Evolutionary conservation across 805 yeast species (phyloP).

Genomic region (Metschnikowia rubicola): DNA sequence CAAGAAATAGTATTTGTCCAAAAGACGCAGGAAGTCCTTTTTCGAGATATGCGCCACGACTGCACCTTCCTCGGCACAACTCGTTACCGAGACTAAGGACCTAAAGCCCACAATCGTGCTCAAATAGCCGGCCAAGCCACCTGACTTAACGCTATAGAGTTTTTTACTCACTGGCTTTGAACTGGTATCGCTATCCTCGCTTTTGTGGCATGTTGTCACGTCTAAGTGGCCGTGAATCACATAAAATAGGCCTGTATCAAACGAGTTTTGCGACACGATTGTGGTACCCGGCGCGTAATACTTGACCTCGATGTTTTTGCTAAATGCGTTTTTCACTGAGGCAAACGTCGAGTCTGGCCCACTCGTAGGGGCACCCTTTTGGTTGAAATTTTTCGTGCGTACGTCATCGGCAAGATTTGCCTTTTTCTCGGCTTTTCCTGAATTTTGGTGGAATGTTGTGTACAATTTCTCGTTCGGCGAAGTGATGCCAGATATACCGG

Average conservation of each 20-base stretch:
- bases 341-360: slow-evolving; percentile 38
- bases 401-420: slow-evolving; percentile 1
- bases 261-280: slow-evolving; percentile 61
- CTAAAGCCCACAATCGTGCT: slow-evolving; percentile 76
- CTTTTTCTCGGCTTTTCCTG: slow-evolving; percentile 1
- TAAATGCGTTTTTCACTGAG: slow-evolving; percentile 53
- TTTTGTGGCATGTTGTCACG: slow-evolving; percentile 30
- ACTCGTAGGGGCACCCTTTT: not conserved
- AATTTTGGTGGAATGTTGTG: slow-evolving; percentile 26
- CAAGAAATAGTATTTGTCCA: slow-evolving; percentile 73
- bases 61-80: slow-evolving; percentile 56
- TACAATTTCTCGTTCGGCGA: slow-evolving; percentile 24
- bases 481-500: not conserved
- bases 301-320: slow-evolving; percentile 56
- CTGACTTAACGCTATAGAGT: slow-evolving; percentile 61
- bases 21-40: slow-evolving; percentile 55
- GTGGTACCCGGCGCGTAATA: slow-evolving; percentile 50
- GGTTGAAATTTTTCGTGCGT: not conserved
- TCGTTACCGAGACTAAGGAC: slow-evolving; percentile 68
- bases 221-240: slow-evolving; percentile 77
- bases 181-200: slow-evolving; percentile 1
- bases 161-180: slow-evolving; percentile 22
- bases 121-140: slow-evolving; percentile 85
- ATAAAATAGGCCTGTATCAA: slow-evolving; percentile 72
- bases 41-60: slow-evolving; percentile 64